Evolutionary conservation across 2,329 filamentous ascomycete species (phyloP).

Genomic region (Penicillium sp.): DNA sequence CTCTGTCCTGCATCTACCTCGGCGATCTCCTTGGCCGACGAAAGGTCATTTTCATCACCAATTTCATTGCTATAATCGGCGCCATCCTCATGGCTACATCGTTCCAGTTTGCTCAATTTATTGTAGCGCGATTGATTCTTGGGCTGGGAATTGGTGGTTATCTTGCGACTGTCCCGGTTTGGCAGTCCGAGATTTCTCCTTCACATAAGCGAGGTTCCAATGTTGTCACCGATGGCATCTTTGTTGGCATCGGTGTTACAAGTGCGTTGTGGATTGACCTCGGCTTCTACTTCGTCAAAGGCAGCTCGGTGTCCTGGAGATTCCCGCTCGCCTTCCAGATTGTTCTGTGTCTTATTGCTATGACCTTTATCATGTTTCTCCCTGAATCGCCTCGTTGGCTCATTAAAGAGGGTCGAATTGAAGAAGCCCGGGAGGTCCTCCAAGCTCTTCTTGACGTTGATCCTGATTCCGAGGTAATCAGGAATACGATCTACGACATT

Average conservation of each 20-base stretch:
- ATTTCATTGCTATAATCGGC: conserved; percentile 44
- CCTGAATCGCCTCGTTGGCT: conserved; percentile 49
- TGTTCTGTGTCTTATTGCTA: conserved; percentile 34
- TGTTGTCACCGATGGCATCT: conserved; percentile 47
- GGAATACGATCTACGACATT: conserved; percentile 41
- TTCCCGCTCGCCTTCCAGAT: conserved; percentile 44
- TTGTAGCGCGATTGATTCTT: conserved; percentile 47
- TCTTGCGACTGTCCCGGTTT: conserved; percentile 48
- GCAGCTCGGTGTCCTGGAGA: conserved; percentile 44
- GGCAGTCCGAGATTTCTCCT: conserved; percentile 41
- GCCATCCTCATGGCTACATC: conserved; percentile 46
- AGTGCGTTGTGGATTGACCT: conserved; percentile 52
- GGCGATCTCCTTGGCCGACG: conserved; percentile 50
- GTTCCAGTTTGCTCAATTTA: conserved; percentile 49
- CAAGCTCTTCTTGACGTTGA: conserved; percentile 46
- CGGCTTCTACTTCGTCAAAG: conserved; percentile 41
- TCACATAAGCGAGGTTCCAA: conserved; percentile 50
- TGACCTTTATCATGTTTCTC: conserved; percentile 34
- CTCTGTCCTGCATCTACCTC: conserved; percentile 47
- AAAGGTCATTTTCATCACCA: conserved; percentile 46
- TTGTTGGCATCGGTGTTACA: conserved; percentile 6
- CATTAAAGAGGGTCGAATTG: conserved; percentile 43
- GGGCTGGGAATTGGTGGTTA: conserved; percentile 48
- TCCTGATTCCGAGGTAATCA: conserved; percentile 38
- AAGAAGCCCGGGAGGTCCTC: conserved; percentile 36